Base-by-base conservation (phyloP, 495 filamentous ascomycete species). In the Delitschia confertaspora region DNA sequence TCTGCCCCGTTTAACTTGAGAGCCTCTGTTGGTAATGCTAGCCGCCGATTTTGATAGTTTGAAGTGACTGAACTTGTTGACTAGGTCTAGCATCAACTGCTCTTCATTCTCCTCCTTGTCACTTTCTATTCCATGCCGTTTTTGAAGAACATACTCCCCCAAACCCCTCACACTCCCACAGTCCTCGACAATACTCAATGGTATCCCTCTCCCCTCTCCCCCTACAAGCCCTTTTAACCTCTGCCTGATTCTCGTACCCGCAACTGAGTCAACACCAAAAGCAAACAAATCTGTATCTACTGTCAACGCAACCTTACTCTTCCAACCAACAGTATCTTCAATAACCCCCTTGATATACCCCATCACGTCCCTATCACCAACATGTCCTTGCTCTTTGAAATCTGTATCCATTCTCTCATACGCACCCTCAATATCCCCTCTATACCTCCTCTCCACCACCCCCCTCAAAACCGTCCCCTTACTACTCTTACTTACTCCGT, bases 221-320 rank as follows among this genome's bases (percentile, higher is more conserved):
- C 66, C 56, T 4, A 68, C 61, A 13, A 79, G 48, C 2, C 60
- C 51, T 5, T 64, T 56, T 33, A 77, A 69, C 1, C 45, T 53
- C 16, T 58, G 47, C 33, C 76, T 65, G 18, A 79, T 61, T 38
- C 64, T 68, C 6, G 69, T 69, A 2, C 70, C 64, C 24, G 74
- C 73, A 16, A 74, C 45, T 3, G 72, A 76, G 38, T 78, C 74
- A 18, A 79, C 66, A 1, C 74, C 75, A 37, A 63, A 61, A 0
- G 61, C 60, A 47, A 78, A 79, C 24, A 79, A 65, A 49, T 78
- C 71, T 0, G 63, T 60, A 6, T 69, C 60, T 0, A 60, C 16
- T 3, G 19, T 38, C 10, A 61, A 35, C 13, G 40, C 26, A n/a
- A 9, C 20, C 10, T 37, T 31, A 0, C 42, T 48, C 6, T 47